Evolutionary conservation across 208 protist species (phyloP), one percentile per base, ranked within the genome.

Genomic region (Trypanosoma congolense): DNA sequence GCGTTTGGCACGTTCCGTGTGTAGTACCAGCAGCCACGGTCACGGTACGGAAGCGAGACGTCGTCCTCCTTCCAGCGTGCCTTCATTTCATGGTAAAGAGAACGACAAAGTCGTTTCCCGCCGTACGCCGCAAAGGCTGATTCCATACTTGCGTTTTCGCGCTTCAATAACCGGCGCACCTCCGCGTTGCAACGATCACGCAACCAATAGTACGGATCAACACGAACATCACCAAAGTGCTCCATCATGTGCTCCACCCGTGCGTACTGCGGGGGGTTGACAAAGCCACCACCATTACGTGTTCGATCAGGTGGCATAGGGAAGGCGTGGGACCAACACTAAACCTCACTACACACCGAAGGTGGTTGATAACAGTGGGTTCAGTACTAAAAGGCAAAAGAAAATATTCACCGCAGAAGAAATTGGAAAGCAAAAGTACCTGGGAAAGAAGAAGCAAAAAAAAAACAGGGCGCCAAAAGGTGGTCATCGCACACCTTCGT

Each of bases 21-120:
- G 56, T 82, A 91, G 63, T 91, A 91, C 79, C 79, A 91, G 51
- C 65, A 91, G 26, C 57, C 12, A 30, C 80, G 65, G 49, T 91
- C 74, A 6, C 53, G 31, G 3, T 54, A 59, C 4, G 83, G 83
- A 10, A 91, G 57, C 1, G 79, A 87, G 6, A 58, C 67, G 51
- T 86, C 77, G 1, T 73, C 59, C 29, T 75, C 70, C 40, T 72
- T 72, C 60, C 63, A 70, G 0, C 77, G 63, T 0, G 45, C 33
- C 16, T 57, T 57, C 70, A 91, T 87, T 43, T 91, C 79, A 31
- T 55, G 45, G 40, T 63, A 87, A 5, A 91, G 46, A 1, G 38
- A 52, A 35, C 59, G 42, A 6, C 66, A 58, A 0, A 82, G 60
- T 2, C 43, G 51, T 12, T 44, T 44, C 4, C 56, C 62, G 29